These are phyloP conservation scores for Starmerella lactis-condensi DNA, from an alignment of 805 yeast species.

Conservation along the genomic window DNA sequence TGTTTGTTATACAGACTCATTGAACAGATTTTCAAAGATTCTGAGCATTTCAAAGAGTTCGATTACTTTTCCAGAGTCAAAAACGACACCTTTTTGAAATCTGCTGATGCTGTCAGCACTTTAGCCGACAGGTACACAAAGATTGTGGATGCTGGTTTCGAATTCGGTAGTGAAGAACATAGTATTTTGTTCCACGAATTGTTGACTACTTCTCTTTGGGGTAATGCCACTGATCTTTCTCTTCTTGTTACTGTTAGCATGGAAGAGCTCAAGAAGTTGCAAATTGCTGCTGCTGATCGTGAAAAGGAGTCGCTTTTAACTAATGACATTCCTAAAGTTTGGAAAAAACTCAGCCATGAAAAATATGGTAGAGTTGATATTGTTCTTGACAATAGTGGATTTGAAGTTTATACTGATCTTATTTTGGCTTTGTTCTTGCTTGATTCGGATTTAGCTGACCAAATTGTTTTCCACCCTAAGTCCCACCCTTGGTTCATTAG, in stretches of 20 bases:
- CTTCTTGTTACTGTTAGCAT: conserved; percentile 50
- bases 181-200: conserved; percentile 59
- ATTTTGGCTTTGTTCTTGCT: conserved; percentile 45
- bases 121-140: conserved; percentile 46
- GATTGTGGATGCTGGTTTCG: conserved; percentile 16
- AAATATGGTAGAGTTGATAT: conserved; percentile 45
- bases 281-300: conserved; percentile 66
- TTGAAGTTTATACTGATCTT: conserved; percentile 80
- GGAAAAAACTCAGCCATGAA: conserved; percentile 26
- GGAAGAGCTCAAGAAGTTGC: conserved; percentile 78
- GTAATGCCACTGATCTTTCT: conserved; percentile 91
- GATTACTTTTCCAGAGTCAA: conserved; percentile 63
- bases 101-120: conserved; percentile 62
- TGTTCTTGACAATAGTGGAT: conserved; percentile 85
- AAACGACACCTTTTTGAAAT: conserved; percentile 52
- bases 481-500: conserved; percentile 94
- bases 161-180: conserved; percentile 25
- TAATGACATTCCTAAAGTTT: conserved; percentile 56
- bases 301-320: conserved; percentile 58
- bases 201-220: conserved; percentile 84
- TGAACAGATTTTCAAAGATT: conserved; percentile 19
- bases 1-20: conserved; percentile 56
- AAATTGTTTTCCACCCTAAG: conserved; percentile 70
- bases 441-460: conserved; percentile 45
- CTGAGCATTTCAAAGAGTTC: conserved; percentile 32